A percentile compares a stretch with the other conserved stretches of the same genome.
Conservation (phyloP, 2,329 filamentous ascomycete genomes). For the Exophiala oligosperma region DNA sequence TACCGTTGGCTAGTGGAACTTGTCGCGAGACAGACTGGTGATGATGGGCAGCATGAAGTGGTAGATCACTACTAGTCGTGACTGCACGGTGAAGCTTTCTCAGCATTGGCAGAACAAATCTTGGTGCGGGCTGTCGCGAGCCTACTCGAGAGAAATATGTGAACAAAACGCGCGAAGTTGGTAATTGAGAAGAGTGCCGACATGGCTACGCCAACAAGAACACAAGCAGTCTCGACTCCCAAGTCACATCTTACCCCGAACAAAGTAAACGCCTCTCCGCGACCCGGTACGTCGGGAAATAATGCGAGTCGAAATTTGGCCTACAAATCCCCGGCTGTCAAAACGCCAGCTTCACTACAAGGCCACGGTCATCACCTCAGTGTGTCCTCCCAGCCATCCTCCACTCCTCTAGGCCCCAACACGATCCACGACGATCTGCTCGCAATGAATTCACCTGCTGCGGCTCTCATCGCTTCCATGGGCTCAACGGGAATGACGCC, state of each 20-base stretch:
- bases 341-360: conserved; percentile 43
- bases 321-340: conserved; percentile 47
- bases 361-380: conserved; percentile 38
- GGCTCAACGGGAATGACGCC: conserved; percentile 27
- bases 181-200: background rate
- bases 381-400: conserved; percentile 42
- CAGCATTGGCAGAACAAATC: too few relatives aligned
- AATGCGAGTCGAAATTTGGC: conserved; percentile 40
- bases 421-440: conserved; percentile 42
- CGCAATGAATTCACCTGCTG: conserved; percentile 47
- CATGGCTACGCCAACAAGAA: conserved; percentile 47
- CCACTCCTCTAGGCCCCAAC: conserved; percentile 42
- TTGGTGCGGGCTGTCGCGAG: too few relatives aligned
- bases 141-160: too few relatives aligned
- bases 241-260: conserved; percentile 46
- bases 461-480: conserved; percentile 36
- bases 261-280: conserved; percentile 45
- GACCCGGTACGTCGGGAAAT: conserved; percentile 41
- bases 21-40: too few relatives aligned
- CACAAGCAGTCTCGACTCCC: conserved; percentile 29
- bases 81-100: too few relatives aligned
- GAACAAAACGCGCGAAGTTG: background rate
- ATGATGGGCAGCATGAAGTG: too few relatives aligned
- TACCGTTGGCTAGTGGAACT: too few relatives aligned
- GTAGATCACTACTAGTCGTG: too few relatives aligned